phyloP scores from a whole-genome alignment of 257 asterid species.

The Asclepias syriaca region DNA sequence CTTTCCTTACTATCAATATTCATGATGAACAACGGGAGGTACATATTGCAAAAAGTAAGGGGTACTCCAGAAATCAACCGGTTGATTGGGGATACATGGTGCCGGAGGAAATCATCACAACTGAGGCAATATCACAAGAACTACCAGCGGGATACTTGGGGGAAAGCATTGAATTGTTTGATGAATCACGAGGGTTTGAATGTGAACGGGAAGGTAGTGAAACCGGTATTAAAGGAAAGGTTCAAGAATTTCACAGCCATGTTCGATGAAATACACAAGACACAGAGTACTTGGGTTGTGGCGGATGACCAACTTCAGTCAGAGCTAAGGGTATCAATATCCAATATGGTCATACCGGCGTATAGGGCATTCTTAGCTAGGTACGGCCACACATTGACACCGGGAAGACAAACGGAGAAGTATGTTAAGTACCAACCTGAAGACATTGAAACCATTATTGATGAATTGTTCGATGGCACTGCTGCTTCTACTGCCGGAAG shows the following conservation, averaged over 20 bases:
- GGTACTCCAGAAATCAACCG: slow-evolving; percentile 43
- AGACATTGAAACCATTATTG: slow-evolving; percentile 63
- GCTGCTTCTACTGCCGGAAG: slow-evolving; percentile 41
- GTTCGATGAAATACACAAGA: slow-evolving; percentile 77
- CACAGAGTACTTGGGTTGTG: slow-evolving; percentile 80
- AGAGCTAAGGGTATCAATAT: slow-evolving; percentile 82
- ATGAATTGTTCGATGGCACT: slow-evolving; percentile 71
- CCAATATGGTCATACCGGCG: slow-evolving; percentile 94
- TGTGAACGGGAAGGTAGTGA: slow-evolving; percentile 62
- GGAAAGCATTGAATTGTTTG: slow-evolving; percentile 47
- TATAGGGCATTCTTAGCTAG: slow-evolving; percentile 79
- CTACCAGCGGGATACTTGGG: slow-evolving; percentile 94
- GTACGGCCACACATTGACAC: slow-evolving; percentile 64
- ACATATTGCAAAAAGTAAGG: slow-evolving; percentile 67
- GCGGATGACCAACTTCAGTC: slow-evolving; percentile 91
- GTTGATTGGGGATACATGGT: slow-evolving; percentile 67
- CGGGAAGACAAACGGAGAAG: slow-evolving; percentile 91
- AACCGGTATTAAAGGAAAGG: slow-evolving; percentile 74
- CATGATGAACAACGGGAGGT: slow-evolving; percentile 96
- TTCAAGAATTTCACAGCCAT: slow-evolving; percentile 73
- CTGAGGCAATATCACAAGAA: slow-evolving; percentile 74
- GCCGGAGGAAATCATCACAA: slow-evolving; percentile 64
- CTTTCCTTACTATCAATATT: slow-evolving; percentile 55
- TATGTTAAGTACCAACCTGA: slow-evolving; percentile 80
- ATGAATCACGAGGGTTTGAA: slow-evolving; percentile 62